phyloP scores from a whole-genome alignment of 2,329 filamentous ascomycete genomes.

The Mycosphaerella sp. region DNA sequence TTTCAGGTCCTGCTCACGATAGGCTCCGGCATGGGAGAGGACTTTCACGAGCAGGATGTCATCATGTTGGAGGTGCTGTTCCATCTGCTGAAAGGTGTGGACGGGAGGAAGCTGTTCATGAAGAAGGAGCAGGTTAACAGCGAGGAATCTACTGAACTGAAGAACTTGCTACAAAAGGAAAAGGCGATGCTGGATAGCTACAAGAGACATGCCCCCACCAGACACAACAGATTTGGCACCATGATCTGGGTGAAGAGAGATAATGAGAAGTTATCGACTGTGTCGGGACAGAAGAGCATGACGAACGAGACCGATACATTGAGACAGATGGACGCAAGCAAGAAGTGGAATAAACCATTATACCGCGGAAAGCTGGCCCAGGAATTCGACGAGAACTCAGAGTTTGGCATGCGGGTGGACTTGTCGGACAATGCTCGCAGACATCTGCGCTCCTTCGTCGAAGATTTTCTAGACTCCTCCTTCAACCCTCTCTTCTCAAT shows the following conservation, averaged over 20 bases:
- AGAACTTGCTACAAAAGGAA: constrained; percentile 71
- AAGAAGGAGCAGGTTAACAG: constrained; percentile 64
- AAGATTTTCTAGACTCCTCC: constrained; percentile 88
- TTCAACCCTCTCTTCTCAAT: constrained; percentile 87
- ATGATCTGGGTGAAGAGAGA: constrained; percentile 96
- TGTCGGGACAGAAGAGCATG: constrained; percentile 83
- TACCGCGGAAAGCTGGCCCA: constrained; percentile 40
- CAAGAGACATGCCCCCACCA: constrained; percentile 69
- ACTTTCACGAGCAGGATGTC: constrained; percentile 84
- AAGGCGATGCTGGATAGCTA: constrained; percentile 73
- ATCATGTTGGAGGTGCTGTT: constrained; percentile 89
- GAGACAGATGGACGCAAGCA: constrained; percentile 82
- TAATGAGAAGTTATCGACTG: constrained; percentile 73
- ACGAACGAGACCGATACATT: constrained; percentile 65
- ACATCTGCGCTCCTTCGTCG: constrained; percentile 73
- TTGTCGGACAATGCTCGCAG: constrained; percentile 69
- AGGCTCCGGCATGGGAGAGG: constrained; percentile 86
- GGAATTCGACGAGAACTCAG: constrained; percentile 52
- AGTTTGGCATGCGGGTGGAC: constrained; percentile 67
- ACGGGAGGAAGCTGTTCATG: constrained; percentile 79
- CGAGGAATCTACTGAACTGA: constrained; percentile 66
- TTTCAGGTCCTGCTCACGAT: constrained; percentile 79
- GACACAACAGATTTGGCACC: constrained; percentile 91
- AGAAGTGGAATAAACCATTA: constrained; percentile 81
- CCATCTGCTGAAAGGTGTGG: constrained; percentile 83